Percentiles rank a stretch among this genome's conserved stretches.
phyloP scores from a whole-genome alignment of 2,329 filamentous ascomycete genomes.

The Verticillium dahliae region DNA sequence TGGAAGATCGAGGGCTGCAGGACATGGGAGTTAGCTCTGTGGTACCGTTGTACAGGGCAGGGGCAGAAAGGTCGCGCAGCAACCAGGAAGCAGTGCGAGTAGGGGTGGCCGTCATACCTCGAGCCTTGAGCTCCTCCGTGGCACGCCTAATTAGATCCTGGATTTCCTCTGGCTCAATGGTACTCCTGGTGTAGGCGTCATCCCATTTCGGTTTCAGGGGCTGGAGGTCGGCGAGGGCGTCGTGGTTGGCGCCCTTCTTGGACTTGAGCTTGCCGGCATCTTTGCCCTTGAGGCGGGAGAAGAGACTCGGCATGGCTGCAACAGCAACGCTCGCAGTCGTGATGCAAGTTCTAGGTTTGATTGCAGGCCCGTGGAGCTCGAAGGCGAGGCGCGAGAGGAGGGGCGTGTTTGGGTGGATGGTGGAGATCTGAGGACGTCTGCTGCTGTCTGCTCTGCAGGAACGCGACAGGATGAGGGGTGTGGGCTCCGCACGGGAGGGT shows the following conservation, averaged over 20 bases:
- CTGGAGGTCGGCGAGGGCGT: conserved; percentile 41
- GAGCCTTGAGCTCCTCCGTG: conserved; percentile 84
- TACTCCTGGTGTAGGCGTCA: conserved; percentile 77
- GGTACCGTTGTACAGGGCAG: not conserved
- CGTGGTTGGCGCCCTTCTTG: conserved; percentile 57
- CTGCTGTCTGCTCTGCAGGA: not conserved
- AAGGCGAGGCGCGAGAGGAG: not conserved
- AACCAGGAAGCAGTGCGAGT: conserved; percentile 9
- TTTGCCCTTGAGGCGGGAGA: conserved; percentile 66
- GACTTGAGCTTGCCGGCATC: conserved; percentile 56
- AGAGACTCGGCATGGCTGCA: conserved; percentile 47
- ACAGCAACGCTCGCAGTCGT: not conserved
- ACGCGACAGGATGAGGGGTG: not conserved
- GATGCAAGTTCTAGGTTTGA: conserved; percentile 5
- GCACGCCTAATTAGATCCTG: conserved; percentile 79
- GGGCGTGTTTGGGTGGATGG: not conserved
- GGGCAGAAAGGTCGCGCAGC: not conserved
- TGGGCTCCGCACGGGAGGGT: not conserved
- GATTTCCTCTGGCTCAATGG: conserved; percentile 84
- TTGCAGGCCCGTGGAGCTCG: not conserved
- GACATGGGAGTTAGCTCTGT: not conserved
- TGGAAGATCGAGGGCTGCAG: conserved; percentile 73
- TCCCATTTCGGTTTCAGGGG: conserved; percentile 74
- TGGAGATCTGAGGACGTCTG: not conserved
- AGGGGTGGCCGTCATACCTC: conserved; percentile 58